These are phyloP conservation scores for Phytophthora meadii DNA, from an alignment of 352 stramenopile species.

Conservation along the genomic window DNA sequence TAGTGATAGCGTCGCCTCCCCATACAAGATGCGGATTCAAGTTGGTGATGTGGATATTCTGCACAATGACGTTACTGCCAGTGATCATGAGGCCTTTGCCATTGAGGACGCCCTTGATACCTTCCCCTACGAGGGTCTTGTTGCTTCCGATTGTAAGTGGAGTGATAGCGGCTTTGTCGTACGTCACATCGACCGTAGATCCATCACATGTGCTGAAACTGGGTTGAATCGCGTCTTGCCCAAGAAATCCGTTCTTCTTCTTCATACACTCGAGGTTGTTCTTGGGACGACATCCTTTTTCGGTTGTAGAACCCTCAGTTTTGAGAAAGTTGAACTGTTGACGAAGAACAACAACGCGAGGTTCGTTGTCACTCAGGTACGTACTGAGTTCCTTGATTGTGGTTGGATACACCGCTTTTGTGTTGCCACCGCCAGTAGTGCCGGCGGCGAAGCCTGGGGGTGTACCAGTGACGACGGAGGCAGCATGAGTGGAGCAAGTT, in stretches of 20 bases:
- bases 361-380: constrained; percentile 37
- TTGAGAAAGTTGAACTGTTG: constrained; percentile 53
- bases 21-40: constrained; percentile 61
- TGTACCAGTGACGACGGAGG: constrained; percentile 5
- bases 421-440: constrained; percentile 50
- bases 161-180: constrained; percentile 45
- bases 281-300: constrained; percentile 44
- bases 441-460: constrained; percentile 22
- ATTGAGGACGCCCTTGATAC: constrained; percentile 40
- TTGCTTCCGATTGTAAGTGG: constrained; percentile 35
- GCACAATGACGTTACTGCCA: constrained; percentile 57
- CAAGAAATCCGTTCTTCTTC: constrained; percentile 55
- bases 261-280: constrained; percentile 46
- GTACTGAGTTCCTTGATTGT: constrained; percentile 46
- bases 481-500: background rate
- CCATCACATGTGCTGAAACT: constrained; percentile 41
- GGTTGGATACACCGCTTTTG: constrained; percentile 42
- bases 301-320: constrained; percentile 49
- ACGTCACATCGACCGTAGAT: constrained; percentile 33
- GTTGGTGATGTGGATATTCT: constrained; percentile 66
- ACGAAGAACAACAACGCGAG: constrained; percentile 53
- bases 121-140: constrained; percentile 58
- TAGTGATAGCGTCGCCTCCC: constrained; percentile 37
- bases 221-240: constrained; percentile 52
- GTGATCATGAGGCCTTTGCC: constrained; percentile 50